Evolutionary conservation across 306 rosid species (phyloP).

Genomic region (Ochetophila trinervis): DNA sequence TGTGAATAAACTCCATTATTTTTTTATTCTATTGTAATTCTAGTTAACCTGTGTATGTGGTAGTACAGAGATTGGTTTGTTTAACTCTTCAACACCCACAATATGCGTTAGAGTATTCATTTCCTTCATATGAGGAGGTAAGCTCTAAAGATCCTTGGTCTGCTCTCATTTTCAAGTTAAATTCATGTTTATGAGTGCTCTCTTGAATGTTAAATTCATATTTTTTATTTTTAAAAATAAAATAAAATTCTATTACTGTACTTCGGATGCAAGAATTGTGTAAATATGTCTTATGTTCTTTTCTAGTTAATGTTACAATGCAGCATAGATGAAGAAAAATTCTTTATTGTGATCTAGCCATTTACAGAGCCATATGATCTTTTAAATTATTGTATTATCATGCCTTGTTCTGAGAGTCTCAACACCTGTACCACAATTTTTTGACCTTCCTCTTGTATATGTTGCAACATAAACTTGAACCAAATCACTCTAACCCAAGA

Average conservation of each 20-base stretch:
- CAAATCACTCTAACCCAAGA: background rate
- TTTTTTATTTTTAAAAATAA: no score
- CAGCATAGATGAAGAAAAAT: background rate
- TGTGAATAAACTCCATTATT: background rate
- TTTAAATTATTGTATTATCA: background rate
- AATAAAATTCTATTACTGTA: slow-evolving; percentile 11
- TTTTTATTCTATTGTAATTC: slow-evolving; percentile 24
- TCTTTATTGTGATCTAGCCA: background rate
- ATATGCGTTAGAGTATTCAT: slow-evolving; percentile 59
- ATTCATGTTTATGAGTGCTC: slow-evolving; percentile 1
- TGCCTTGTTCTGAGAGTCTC: background rate
- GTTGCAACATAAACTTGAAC: background rate
- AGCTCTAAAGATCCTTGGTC: slow-evolving; percentile 8
- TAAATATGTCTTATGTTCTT: background rate
- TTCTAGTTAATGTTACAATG: background rate
- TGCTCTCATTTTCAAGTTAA: slow-evolving; percentile 9
- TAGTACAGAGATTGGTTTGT: slow-evolving; percentile 69
- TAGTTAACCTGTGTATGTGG: slow-evolving; percentile 39
- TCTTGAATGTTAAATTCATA: no score
- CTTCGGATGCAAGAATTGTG: background rate
- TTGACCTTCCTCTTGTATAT: background rate
- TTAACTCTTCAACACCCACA: slow-evolving; percentile 69
- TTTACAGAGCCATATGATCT: background rate
- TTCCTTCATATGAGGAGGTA: slow-evolving; percentile 62
- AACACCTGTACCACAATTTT: background rate